These are phyloP conservation scores for Adenanthera pavonina DNA, from an alignment of 306 rosid species.

Conservation along the genomic window DNA sequence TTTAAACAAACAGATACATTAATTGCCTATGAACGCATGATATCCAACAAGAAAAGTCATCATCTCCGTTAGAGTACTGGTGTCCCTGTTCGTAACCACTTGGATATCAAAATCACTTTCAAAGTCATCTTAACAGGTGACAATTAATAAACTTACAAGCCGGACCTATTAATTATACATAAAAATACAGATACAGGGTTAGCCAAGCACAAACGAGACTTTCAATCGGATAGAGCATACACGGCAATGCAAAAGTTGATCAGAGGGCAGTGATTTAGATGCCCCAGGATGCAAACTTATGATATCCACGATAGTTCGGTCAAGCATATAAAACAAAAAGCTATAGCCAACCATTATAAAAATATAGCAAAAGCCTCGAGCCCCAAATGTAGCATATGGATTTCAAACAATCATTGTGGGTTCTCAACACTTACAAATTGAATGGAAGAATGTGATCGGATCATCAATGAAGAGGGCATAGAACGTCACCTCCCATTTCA, in stretches of 20 bases:
- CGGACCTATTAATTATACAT: conserved; percentile 6
- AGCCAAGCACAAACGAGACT: neutral
- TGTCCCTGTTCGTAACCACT: conserved; percentile 2
- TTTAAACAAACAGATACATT: neutral
- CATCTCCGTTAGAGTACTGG: neutral
- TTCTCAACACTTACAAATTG: conserved; percentile 11
- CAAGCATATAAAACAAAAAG: neutral
- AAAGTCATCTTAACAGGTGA: neutral
- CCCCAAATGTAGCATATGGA: neutral
- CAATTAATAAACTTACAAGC: conserved; percentile 22
- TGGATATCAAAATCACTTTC: conserved; percentile 13
- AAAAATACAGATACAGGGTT: neutral
- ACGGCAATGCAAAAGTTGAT: neutral
- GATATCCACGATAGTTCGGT: neutral
- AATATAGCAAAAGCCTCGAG: neutral
- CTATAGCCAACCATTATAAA: neutral
- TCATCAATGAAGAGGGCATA: conserved; percentile 26
- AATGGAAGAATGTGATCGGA: conserved; percentile 17
- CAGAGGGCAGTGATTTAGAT: conserved; percentile 1
- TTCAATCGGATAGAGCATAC: neutral
- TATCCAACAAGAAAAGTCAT: neutral
- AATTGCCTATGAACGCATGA: neutral
- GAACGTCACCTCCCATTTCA: conserved; percentile 34
- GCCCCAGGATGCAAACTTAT: neutral
- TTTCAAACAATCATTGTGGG: neutral